These are phyloP conservation scores for Prosopis cineraria DNA, from an alignment of 306 rosid species.

Conservation along the genomic window DNA sequence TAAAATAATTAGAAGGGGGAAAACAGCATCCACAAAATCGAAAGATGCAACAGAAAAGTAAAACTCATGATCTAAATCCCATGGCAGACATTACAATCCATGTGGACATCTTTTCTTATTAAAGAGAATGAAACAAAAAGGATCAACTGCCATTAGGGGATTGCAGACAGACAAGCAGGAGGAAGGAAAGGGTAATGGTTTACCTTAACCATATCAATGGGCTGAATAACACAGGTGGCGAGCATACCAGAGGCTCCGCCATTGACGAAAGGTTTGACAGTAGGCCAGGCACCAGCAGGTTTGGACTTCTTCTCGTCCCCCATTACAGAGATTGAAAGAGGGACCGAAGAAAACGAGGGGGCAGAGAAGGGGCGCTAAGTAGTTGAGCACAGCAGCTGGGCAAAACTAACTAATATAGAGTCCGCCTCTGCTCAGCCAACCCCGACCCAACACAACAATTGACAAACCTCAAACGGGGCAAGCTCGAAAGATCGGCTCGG, in stretches of 20 bases:
- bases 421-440: not conserved
- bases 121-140: not conserved
- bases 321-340: slow-evolving; percentile 46
- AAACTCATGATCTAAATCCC: slow-evolving; percentile 55
- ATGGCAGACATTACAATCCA: not conserved
- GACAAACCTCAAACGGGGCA: not conserved
- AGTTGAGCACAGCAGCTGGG: not conserved
- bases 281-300: slow-evolving; percentile 71
- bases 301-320: slow-evolving; percentile 86
- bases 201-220: slow-evolving; percentile 97
- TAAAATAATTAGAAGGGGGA: not conserved
- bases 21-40: not conserved
- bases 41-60: not conserved
- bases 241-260: slow-evolving; percentile 99
- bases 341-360: slow-evolving; percentile 33
- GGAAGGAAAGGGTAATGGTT: not conserved
- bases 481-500: not conserved
- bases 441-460: not conserved
- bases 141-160: not conserved
- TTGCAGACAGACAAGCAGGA: not conserved
- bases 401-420: not conserved
- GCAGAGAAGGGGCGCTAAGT: slow-evolving; percentile 15
- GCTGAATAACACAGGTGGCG: slow-evolving; percentile 96
- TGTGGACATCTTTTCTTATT: not conserved
- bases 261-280: slow-evolving; percentile 90